Evolutionary conservation across 108 stramenopile genomes (phyloP), one percentile per base, ranked within the genome.

Genomic region (Cyclostephanos invisitatus): DNA sequence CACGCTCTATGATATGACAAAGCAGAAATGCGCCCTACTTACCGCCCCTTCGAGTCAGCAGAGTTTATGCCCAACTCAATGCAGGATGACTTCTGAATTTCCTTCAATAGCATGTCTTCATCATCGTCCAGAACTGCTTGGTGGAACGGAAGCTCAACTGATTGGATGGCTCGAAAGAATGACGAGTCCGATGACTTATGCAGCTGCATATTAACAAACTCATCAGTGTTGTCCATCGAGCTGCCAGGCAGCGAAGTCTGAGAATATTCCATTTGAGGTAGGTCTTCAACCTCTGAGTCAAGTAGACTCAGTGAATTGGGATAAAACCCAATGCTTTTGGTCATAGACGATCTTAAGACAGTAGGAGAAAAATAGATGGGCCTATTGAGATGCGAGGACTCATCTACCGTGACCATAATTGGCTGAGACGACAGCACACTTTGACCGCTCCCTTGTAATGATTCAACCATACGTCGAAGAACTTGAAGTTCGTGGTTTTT

Each of bases 401-500:
- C 32, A 53, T 76, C 68, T 20, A 77, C 24, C 22, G 76, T 67
- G 38, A 77, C 71, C 36, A 71, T 67, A 7, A 53, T 38, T 38
- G 72, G 77, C 14, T 73, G 64, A 22, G 81, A 63, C 20, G 67
- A 72, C 2, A 58, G 32, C 21, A 50, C 58, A 64, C 72, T 73
- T 15, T 54, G 51, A 17, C 62, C 70, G 22, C 62, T 79, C 10
- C 78, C 72, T 24, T 78, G 76, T 12, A 83, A 29, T 29, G 82
- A 66, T 27, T 83, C 82, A 28, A 83, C 49, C 42, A 80, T 61
- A 24, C 71, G 67, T 32, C 82, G 73, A 20, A 83, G 74, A 40
- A 56, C 40, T 50, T 51, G 59, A 24, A 83, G 78, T 24, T 83
- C 78, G 2, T 57, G 67, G 51, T 83, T 78, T 51, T 83, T 83